Evolutionary conservation across 768 basidiomycete species (phyloP).

Genomic region (Termitomyces sp.): DNA sequence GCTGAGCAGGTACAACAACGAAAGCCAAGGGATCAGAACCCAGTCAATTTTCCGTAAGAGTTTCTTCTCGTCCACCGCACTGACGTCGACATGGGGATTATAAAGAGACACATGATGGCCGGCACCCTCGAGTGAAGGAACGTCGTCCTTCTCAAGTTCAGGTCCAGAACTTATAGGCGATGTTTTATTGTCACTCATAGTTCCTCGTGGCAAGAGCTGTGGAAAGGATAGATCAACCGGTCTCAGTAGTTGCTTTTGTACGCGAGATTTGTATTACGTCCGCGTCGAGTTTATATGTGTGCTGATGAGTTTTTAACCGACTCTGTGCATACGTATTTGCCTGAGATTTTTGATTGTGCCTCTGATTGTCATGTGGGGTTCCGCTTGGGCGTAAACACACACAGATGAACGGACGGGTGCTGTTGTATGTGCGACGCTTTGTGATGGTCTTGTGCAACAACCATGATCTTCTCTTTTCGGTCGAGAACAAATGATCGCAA

Average conservation of each 20-base stretch:
- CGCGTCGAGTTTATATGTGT: not conserved
- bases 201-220: constrained; percentile 2
- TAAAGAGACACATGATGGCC: constrained; percentile 24
- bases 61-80: constrained; percentile 61
- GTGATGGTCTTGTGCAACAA: not conserved
- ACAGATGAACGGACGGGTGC: not conserved
- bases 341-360: not conserved
- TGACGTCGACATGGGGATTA: constrained; percentile 51
- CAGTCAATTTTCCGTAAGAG: constrained; percentile 66
- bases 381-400: not conserved
- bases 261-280: not conserved
- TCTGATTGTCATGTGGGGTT: not conserved
- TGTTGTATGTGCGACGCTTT: not conserved
- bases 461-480: too few species aligned
- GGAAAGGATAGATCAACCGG: not conserved
- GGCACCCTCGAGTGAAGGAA: constrained; percentile 18
- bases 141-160: constrained; percentile 25
- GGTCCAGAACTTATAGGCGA: constrained; percentile 13
- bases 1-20: constrained; percentile 70
- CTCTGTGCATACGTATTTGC: not conserved
- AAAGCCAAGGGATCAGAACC: constrained; percentile 65
- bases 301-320: not conserved
- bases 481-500: not conserved
- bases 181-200: constrained; percentile 9
- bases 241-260: not conserved